Evolutionary conservation across 2,329 filamentous ascomycete genomes (phyloP).

Genomic region (Macrophomina tecta): DNA sequence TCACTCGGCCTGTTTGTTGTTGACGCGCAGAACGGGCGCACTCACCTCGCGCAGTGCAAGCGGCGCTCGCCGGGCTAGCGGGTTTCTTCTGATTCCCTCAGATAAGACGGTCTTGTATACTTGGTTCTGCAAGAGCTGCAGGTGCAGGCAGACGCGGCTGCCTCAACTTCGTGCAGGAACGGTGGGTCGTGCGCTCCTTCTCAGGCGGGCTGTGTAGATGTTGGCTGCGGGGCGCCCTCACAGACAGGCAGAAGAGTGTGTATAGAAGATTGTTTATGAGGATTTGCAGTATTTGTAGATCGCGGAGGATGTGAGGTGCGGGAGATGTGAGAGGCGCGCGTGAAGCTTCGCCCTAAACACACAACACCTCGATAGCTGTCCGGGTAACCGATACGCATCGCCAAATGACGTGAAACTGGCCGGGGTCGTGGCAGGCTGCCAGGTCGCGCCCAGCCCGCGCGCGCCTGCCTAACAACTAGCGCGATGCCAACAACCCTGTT

Average conservation of each 20-base stretch:
- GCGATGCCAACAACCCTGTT: not conserved
- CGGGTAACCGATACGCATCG: conserved; percentile 26
- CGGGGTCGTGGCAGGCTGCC: conserved; percentile 15
- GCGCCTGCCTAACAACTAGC: not conserved
- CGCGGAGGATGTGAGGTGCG: conserved; percentile 17
- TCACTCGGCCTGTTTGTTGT: not conserved
- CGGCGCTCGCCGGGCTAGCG: conserved; percentile 73
- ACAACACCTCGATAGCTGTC: conserved; percentile 24
- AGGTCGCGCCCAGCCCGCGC: conserved; percentile 9
- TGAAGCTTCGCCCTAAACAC: conserved; percentile 17
- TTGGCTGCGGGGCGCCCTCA: not conserved
- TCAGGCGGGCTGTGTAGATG: conserved; percentile 10
- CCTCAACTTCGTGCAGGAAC: conserved; percentile 25
- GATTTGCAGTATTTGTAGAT: conserved; percentile 27
- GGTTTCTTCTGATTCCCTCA: conserved; percentile 7
- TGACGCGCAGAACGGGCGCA: not conserved
- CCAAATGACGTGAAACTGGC: conserved; percentile 25
- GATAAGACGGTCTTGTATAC: conserved; percentile 5
- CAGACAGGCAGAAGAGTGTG: not conserved
- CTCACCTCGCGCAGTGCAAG: conserved; percentile 79
- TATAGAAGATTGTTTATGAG: conserved; percentile 23
- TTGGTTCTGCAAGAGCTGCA: conserved; percentile 24
- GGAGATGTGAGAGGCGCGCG: conserved; percentile 21
- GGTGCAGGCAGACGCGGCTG: conserved; percentile 21
- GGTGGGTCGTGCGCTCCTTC: conserved; percentile 4